Evolutionary conservation across 2,329 filamentous ascomycete species (phyloP).

Genomic region (Colletotrichum abscissum): DNA sequence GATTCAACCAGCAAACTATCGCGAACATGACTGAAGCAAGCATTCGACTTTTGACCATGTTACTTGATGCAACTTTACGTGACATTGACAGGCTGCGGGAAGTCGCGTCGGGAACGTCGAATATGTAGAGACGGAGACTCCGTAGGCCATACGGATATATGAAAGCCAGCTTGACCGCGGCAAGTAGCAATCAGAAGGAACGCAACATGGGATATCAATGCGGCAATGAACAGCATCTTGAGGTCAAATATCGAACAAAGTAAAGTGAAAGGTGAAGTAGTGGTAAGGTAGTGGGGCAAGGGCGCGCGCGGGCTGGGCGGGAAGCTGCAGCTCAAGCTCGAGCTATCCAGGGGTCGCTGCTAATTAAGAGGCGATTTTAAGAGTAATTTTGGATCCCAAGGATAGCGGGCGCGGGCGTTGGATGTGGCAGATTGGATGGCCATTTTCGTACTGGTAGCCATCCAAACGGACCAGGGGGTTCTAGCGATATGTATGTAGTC

Average conservation of each 20-base stretch:
- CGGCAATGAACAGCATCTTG: too few relatives aligned
- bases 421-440: constrained; percentile 19
- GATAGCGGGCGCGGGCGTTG: constrained; percentile 11
- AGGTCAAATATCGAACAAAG: background rate
- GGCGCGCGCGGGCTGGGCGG: constrained; percentile 18
- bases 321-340: constrained; percentile 16
- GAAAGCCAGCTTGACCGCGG: too few relatives aligned
- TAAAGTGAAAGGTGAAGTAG: background rate
- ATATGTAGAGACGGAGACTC: background rate
- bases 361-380: constrained; percentile 13
- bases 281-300: constrained; percentile 10
- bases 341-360: constrained; percentile 18
- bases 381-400: constrained; percentile 18
- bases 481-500: too few relatives aligned
- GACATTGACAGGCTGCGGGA: background rate
- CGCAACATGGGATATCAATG: too few relatives aligned
- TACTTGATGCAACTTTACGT: background rate
- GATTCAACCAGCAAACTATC: constrained; percentile 31
- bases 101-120: background rate
- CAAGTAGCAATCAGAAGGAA: too few relatives aligned
- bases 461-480: background rate
- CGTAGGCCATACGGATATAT: too few relatives aligned
- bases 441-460: background rate
- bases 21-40: constrained; percentile 32
- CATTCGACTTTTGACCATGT: background rate